Evolutionary conservation across 805 yeast species (phyloP).

Genomic region (Yamadazyma sp.): DNA sequence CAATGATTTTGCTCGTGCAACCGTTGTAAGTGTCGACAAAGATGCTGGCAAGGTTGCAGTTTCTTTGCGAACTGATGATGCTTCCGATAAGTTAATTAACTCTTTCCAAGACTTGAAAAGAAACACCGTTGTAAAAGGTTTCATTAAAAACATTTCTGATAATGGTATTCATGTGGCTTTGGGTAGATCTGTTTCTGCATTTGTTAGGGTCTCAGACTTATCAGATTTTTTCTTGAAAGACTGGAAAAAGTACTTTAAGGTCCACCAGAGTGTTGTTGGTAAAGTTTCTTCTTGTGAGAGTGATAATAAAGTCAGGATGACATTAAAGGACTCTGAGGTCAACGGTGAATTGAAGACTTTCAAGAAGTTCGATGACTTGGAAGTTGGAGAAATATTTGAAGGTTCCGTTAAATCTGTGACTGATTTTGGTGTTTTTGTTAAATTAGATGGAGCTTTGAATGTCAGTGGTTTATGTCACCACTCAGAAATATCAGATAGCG

Average conservation of each 20-base stretch:
- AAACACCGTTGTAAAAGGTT: slow-evolving; percentile 81
- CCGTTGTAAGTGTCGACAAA: slow-evolving; percentile 48
- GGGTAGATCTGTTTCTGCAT: slow-evolving; percentile 69
- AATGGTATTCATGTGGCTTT: slow-evolving; percentile 77
- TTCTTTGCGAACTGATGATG: slow-evolving; percentile 53
- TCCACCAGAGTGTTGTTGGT: slow-evolving; percentile 73
- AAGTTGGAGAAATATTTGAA: slow-evolving; percentile 68
- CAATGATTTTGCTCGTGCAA: slow-evolving; percentile 59
- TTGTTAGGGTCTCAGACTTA: slow-evolving; percentile 77
- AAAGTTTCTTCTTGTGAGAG: slow-evolving; percentile 63
- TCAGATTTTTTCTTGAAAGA: slow-evolving; percentile 81
- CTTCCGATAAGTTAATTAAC: slow-evolving; percentile 50
- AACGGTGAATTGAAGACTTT: slow-evolving; percentile 62
- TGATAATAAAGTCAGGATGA: slow-evolving; percentile 67
- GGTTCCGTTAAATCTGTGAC: slow-evolving; percentile 77
- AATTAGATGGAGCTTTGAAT: slow-evolving; percentile 68
- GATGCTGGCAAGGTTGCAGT: slow-evolving; percentile 57
- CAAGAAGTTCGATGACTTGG: slow-evolving; percentile 65
- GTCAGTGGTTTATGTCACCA: slow-evolving; percentile 87
- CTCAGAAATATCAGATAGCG: slow-evolving; percentile 76
- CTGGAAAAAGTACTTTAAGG: slow-evolving; percentile 77
- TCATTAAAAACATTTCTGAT: slow-evolving; percentile 69
- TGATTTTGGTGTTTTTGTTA: slow-evolving; percentile 90
- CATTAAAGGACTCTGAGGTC: slow-evolving; percentile 78
- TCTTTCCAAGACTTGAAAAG: slow-evolving; percentile 54